A percentile compares a stretch with the other conserved stretches of the same genome.
phyloP scores from a whole-genome alignment of 352 stramenopile genomes.

The Sclerospora graminicola region DNA sequence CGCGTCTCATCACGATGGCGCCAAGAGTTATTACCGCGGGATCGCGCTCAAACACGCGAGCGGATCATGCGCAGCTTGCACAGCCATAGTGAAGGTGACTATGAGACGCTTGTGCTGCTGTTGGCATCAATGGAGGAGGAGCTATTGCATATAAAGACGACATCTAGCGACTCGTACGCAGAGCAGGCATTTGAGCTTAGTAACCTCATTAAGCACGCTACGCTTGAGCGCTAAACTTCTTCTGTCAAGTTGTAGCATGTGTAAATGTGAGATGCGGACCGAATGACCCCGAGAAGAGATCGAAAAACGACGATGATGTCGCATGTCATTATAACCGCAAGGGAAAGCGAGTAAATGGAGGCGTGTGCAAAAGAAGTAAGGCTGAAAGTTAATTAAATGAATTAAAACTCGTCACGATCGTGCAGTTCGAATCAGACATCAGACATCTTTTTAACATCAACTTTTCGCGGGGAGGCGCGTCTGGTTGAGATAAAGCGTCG shows the following conservation, averaged over 20 bases:
- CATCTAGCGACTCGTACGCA: constrained; percentile 53
- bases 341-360: constrained; percentile 6
- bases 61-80: constrained; percentile 54
- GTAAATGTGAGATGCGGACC: constrained; percentile 11
- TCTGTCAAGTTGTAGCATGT: constrained; percentile 7
- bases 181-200: constrained; percentile 45
- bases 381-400: too few species aligned
- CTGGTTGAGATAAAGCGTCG: constrained; percentile 1
- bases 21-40: constrained; percentile 35
- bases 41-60: constrained; percentile 51
- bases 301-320: constrained; percentile 16
- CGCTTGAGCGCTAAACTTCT: constrained; percentile 27
- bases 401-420: too few species aligned
- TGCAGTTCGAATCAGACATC: too few species aligned
- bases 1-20: constrained; percentile 45
- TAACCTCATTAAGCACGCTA: constrained; percentile 36
- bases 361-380: too few species aligned
- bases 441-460: too few species aligned
- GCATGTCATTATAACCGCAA: constrained; percentile 18
- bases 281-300: not conserved
- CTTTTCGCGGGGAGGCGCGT: too few species aligned
- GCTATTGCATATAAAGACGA: constrained; percentile 64
- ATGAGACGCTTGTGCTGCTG: constrained; percentile 51
- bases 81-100: constrained; percentile 43
- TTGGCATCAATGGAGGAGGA: constrained; percentile 70